Evolutionary conservation across 2,329 filamentous ascomycete genomes (phyloP), one percentile per base, ranked within the genome.

Genomic region (Macrophomina pseudophaseolina): DNA sequence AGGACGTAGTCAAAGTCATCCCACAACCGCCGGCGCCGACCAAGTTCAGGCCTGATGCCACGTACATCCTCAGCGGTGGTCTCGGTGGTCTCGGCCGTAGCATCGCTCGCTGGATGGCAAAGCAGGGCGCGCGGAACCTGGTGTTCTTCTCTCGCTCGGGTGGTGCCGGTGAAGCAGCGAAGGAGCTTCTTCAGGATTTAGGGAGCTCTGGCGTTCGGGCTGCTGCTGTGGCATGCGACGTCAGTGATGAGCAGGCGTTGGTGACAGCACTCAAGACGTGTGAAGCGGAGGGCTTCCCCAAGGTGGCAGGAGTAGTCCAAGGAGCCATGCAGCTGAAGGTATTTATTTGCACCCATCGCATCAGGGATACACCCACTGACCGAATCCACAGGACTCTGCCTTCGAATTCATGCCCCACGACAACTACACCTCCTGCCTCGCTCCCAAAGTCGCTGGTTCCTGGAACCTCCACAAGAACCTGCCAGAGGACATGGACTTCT

Each of bases 371-470:
- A 5, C 23, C 18, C 3, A 72, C 69, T 69, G 51, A 65, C 8
- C 0, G 35, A 67, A 56, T 0, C 38, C 62, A 23, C 52, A 63
- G 44, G 62, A 64, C 40, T 23, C 28, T 9, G 18, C 42, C 28
- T 63, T 48, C 35, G 11, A 23, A 8, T 42, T 42, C 2, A 72
- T 73, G 70, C 64, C 46, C 0, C 28, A 54, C 4, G 52, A 64
- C 0, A 60, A 68, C 2, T 73, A 69, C 69, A 54, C 66, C 12
- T 18, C 46, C 0, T 68, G 54, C 1, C 46, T 66, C 0, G 3
- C 9, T 0, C 74, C 76, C 8, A 78, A 77, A 42, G 63, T 77
- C 1, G 52, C 68, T 9, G 75, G 75, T 12, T 70, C 72, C 3
- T 65, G 74, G 30, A 70, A 70, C n/a, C 67, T 78, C 1, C 73